Evolutionary conservation across 2,329 filamentous ascomycete genomes (phyloP).

Genomic region (Sporothrix inflata): DNA sequence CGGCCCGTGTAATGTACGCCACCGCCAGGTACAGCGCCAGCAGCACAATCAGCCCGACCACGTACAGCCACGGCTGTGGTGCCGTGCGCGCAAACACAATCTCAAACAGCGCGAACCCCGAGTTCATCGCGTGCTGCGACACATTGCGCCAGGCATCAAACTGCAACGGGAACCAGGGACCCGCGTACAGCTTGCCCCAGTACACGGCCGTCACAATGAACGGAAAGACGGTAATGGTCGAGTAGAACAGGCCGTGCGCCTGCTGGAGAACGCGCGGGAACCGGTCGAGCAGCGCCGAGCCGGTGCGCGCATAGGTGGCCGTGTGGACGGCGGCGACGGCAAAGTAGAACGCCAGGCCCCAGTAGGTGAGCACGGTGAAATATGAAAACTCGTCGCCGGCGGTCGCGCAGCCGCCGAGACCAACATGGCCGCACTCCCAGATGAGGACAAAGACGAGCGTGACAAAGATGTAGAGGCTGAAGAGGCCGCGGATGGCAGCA

Average conservation of each 20-base stretch:
- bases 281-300: conserved; percentile 58
- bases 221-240: conserved; percentile 64
- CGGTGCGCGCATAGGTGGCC: conserved; percentile 62
- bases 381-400: conserved; percentile 70
- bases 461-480: conserved; percentile 69
- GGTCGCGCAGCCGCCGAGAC: conserved; percentile 47
- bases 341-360: conserved; percentile 81
- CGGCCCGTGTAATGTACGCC: conserved; percentile 72
- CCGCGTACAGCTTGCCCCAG: conserved; percentile 64
- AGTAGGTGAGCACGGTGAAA: conserved; percentile 82
- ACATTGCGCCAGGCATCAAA: conserved; percentile 68
- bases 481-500: conserved; percentile 58
- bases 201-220: conserved; percentile 72
- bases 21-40: conserved; percentile 72
- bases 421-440: conserved; percentile 61
- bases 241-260: conserved; percentile 67
- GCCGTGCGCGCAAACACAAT: conserved; percentile 68
- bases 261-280: conserved; percentile 66
- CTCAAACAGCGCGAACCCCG: conserved; percentile 74
- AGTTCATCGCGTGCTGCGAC: conserved; percentile 76
- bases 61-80: conserved; percentile 64
- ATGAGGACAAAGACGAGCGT: conserved; percentile 71
- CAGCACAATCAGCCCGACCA: conserved; percentile 70
- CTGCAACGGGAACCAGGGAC: conserved; percentile 53
- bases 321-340: conserved; percentile 70